Base-by-base conservation (phyloP, 441 rosid species). In the Eruca vesicaria region DNA sequence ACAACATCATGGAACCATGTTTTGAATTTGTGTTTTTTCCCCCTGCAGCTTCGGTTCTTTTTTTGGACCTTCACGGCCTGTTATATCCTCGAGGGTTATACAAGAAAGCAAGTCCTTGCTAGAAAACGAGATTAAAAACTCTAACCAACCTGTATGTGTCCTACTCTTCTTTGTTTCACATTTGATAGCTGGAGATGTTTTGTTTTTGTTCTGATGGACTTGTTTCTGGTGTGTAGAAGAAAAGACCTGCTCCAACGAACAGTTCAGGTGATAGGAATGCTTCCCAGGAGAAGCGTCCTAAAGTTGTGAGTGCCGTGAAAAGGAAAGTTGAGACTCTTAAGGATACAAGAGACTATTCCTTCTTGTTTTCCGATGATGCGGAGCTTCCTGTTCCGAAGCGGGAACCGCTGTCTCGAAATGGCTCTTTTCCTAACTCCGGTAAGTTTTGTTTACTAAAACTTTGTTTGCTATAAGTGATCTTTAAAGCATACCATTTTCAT, bases 21-120 rank as follows among this genome's bases (percentile, higher is more conserved):
- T 71, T 16, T 77, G 61, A 66, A 52, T 60, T 4, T 35, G 52
- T 5, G 18, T 5, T 14, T 5, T 43, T 14, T 43, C 7, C 15
- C 2, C 8, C 33, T 81, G 82, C 89, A 93, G 99, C 65, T 93
- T 76, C 81, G 99, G 99, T 15, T 91, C 97, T 38, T 96, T 96
- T 82, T 96, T 91, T 88, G 98, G 99, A 32, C 97, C 97, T 67
- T 90, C 98, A 8, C 84, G 80, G 84, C 97, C 99, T 41, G 90
- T 88, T 57, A 91, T 96, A 74, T 87, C 99, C n/a, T 90, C 82
- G 8, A 90, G 99, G 80, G 99, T 96, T 69, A 91, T 96, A 74
- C 91, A 88, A 82, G 98, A 96, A 82, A 96, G 96, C 94, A 93
- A 93, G 83, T 85, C 97, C 11, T 76, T 96, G 55, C 70, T 96